Evolutionary conservation across 352 stramenopile species (phyloP).

Genomic region (Aphanomyces stellatus): DNA sequence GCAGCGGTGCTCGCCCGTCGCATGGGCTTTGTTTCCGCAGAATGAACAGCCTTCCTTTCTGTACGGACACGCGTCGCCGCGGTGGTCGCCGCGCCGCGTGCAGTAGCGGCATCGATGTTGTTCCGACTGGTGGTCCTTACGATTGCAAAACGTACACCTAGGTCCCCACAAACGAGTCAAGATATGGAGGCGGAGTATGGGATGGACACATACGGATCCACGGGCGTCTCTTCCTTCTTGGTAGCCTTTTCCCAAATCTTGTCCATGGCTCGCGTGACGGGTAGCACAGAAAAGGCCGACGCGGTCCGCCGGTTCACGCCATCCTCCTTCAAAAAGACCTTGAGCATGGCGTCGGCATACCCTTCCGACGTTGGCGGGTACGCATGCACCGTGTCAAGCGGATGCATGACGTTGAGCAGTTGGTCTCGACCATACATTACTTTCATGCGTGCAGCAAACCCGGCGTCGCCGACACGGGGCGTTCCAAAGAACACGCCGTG

Average conservation of each 20-base stretch:
- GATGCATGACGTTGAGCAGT: conserved; percentile 78
- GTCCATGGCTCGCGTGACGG: conserved; percentile 66
- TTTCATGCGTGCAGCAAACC: conserved; percentile 61
- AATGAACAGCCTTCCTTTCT: conserved; percentile 54
- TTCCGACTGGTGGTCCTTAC: conserved; percentile 47
- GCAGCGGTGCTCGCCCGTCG: conserved; percentile 72
- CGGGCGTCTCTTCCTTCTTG: conserved; percentile 32
- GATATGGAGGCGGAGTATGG: neutral
- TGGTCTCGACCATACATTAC: conserved; percentile 73
- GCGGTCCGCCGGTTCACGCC: conserved; percentile 55
- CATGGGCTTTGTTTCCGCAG: conserved; percentile 64
- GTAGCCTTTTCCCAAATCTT: conserved; percentile 59
- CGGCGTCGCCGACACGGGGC: conserved; percentile 64
- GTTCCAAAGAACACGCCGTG: conserved; percentile 80
- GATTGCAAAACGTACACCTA: conserved; percentile 53
- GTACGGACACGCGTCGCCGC: conserved; percentile 60
- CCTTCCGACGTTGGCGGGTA: conserved; percentile 75
- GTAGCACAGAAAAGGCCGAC: conserved; percentile 65
- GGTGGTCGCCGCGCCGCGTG: conserved; percentile 67
- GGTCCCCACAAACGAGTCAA: neutral
- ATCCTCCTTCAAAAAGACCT: conserved; percentile 75
- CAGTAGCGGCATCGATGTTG: conserved; percentile 80
- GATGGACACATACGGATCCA: conserved; percentile 4
- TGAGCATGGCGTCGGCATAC: conserved; percentile 68
- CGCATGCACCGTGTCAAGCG: conserved; percentile 69